phyloP scores from a whole-genome alignment of 2,329 filamentous ascomycete species.

The Metarhizium brunneum region DNA sequence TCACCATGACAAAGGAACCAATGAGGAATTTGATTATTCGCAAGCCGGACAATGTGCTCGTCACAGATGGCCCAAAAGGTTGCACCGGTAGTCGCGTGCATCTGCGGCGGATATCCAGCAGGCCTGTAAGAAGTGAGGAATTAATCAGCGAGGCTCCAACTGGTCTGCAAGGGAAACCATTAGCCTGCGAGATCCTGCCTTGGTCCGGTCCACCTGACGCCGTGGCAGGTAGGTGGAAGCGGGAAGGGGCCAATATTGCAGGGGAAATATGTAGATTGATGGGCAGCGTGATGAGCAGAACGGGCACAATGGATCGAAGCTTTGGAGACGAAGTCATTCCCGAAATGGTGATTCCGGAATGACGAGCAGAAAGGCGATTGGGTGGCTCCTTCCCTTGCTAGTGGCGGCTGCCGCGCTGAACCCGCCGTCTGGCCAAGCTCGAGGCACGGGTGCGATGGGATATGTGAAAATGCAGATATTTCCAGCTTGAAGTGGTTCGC shows the following conservation, averaged over 20 bases:
- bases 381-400: not conserved
- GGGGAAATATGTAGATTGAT: not conserved
- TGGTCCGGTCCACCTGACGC: not conserved
- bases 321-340: not conserved
- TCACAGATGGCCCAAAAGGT: conserved; percentile 1
- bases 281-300: not conserved
- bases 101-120: not conserved
- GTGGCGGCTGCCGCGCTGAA: conserved; percentile 2
- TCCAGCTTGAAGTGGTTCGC: not conserved
- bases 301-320: too few species aligned
- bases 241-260: not conserved
- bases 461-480: not conserved
- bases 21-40: conserved; percentile 7
- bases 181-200: not conserved
- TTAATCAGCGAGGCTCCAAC: conserved; percentile 23
- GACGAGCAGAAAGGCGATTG: not conserved
- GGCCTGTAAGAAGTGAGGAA: conserved; percentile 24
- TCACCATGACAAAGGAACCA: conserved; percentile 2
- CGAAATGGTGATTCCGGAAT: not conserved
- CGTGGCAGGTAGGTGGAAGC: not conserved
- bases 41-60: not conserved
- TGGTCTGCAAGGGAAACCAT: not conserved
- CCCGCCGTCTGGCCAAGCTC: not conserved
- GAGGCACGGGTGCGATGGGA: not conserved
- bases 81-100: conserved; percentile 2